These are phyloP conservation scores for Apiospora aurea DNA, from an alignment of 2,329 filamentous ascomycete species.

Conservation along the genomic window DNA sequence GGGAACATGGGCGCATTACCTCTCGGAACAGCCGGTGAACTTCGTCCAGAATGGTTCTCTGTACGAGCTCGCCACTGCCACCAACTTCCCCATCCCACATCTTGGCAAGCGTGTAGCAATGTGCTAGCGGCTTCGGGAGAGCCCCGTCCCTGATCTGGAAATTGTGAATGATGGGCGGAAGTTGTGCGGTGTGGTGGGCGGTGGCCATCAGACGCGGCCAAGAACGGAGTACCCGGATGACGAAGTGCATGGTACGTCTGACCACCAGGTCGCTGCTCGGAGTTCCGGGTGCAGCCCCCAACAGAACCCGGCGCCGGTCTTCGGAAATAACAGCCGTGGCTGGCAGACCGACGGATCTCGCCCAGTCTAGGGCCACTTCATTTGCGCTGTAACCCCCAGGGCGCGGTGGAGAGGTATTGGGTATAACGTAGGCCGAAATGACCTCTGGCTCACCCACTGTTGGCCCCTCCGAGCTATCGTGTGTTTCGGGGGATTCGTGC, in stretches of 20 bases:
- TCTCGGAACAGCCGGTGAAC: not conserved
- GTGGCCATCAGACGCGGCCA: conserved; percentile 30
- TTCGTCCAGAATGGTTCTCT: not conserved
- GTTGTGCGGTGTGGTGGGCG: conserved; percentile 21
- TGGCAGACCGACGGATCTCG: not conserved
- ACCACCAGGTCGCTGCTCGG: conserved; percentile 16
- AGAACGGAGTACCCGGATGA: conserved; percentile 29
- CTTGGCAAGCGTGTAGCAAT: not conserved
- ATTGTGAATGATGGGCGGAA: conserved; percentile 32
- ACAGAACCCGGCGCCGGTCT: not conserved
- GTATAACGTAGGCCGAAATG: not conserved
- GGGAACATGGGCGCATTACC: not conserved
- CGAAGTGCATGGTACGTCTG: conserved; percentile 29
- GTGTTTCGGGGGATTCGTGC: not conserved
- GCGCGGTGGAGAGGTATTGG: not conserved
- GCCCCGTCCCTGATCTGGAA: not conserved
- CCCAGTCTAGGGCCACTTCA: not conserved
- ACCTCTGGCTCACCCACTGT: not conserved
- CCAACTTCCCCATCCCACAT: not conserved
- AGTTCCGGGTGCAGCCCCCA: not conserved
- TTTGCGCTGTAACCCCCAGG: not conserved
- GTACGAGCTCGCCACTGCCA: not conserved
- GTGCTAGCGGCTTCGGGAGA: not conserved
- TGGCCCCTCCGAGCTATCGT: not conserved
- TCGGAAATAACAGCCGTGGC: not conserved